A percentile compares a stretch with the other conserved stretches of the same genome.
phyloP scores from a whole-genome alignment of 169 alveolate species.

The Gregarina niphandrodes region DNA sequence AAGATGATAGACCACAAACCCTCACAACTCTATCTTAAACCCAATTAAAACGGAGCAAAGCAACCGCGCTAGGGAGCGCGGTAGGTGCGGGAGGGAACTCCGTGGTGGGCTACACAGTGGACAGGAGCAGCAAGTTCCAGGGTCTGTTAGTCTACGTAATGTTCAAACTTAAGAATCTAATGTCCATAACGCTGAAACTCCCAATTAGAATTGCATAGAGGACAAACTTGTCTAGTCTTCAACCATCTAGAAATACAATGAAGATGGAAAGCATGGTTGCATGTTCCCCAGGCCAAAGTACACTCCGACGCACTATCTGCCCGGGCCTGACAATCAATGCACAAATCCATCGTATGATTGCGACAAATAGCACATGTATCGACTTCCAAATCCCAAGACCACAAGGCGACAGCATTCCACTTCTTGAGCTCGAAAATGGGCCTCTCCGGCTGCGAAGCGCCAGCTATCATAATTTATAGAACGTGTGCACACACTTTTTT shows the following conservation, averaged over 20 bases:
- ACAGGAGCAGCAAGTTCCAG: too few species aligned
- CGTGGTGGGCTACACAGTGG: too few species aligned
- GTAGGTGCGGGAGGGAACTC: too few species aligned
- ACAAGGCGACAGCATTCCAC: constrained; percentile 93
- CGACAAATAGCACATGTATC: constrained; percentile 97
- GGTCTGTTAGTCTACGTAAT: too few species aligned
- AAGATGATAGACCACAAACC: too few species aligned
- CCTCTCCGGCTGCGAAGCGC: too few species aligned
- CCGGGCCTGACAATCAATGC: constrained; percentile 88
- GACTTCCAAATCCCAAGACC: constrained; percentile 95
- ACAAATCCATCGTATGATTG: constrained; percentile 88
- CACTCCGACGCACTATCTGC: constrained; percentile 57
- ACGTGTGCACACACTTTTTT: too few species aligned
- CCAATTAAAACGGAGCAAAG: too few species aligned
- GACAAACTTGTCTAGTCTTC: constrained; percentile 87
- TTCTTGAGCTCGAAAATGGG: constrained; percentile 37
- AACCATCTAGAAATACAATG: constrained; percentile 96
- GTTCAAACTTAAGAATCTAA: too few species aligned
- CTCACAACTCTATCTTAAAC: too few species aligned
- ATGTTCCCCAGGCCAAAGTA: constrained; percentile 97
- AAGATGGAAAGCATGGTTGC: constrained; percentile 94
- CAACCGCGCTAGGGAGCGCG: too few species aligned
- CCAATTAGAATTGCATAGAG: constrained; percentile 82
- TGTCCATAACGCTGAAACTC: constrained; percentile 33
- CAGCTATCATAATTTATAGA: too few species aligned